A percentile compares a stretch with the other conserved stretches of the same genome.
phyloP scores from a whole-genome alignment of 768 basidiomycete genomes.

The Serendipita sp. region DNA sequence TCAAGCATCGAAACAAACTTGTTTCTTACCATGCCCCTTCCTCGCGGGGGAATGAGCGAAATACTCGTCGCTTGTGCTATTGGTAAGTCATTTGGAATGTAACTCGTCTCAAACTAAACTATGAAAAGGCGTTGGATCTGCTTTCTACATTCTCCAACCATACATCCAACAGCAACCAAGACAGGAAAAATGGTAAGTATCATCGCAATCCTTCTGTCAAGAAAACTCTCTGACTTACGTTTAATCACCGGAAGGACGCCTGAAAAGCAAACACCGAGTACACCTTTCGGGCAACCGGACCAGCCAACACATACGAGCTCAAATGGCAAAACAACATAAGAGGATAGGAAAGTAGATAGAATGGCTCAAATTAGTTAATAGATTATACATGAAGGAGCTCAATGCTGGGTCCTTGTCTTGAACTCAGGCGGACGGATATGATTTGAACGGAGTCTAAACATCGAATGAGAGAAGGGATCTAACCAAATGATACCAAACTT shows the following conservation, averaged over 20 bases:
- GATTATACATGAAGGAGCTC: background rate
- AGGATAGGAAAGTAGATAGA: background rate
- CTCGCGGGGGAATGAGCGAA: background rate
- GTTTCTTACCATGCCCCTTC: too few relatives aligned
- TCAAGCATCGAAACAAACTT: too few relatives aligned
- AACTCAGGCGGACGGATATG: background rate
- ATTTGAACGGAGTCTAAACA: conserved; percentile 1
- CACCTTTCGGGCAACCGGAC: too few relatives aligned
- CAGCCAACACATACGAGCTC: background rate
- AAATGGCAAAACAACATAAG: background rate
- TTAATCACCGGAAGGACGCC: background rate
- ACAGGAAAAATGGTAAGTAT: background rate
- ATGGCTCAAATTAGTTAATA: background rate
- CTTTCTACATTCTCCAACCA: background rate
- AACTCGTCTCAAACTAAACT: background rate
- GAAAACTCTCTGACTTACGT: background rate
- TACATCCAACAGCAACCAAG: background rate
- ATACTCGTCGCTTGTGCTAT: background rate
- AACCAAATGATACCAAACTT: background rate
- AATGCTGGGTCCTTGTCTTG: background rate
- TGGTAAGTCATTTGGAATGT: background rate
- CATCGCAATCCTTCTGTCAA: background rate
- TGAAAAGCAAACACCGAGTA: background rate
- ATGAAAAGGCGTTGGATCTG: background rate
- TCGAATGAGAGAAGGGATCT: background rate